phyloP scores from a whole-genome alignment of 1,284 basidiomycete species.

The Moesziomyces globuligerus region DNA sequence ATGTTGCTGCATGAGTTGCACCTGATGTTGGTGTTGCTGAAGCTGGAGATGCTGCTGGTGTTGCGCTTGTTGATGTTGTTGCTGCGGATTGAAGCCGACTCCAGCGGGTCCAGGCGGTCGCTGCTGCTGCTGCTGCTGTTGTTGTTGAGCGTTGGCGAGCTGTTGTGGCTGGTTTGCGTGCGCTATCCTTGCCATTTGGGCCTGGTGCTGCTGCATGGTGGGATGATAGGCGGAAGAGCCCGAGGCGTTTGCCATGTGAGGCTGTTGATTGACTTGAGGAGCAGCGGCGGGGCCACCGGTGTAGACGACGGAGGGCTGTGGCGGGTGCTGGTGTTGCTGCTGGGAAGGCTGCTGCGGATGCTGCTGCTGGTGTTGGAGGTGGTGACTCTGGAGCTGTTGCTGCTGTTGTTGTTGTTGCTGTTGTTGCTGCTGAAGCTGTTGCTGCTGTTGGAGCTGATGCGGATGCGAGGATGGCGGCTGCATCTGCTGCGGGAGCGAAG shows the following conservation, averaged over 20 bases:
- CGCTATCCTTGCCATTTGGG: slow-evolving; percentile 40
- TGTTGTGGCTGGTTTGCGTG: slow-evolving; percentile 27
- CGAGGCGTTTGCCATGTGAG: slow-evolving; percentile 16
- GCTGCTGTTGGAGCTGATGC: slow-evolving; percentile 25
- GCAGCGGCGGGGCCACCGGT: slow-evolving; percentile 9
- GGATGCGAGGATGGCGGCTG: slow-evolving; percentile 9
- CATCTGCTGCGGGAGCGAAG: not conserved
- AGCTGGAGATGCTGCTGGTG: slow-evolving; percentile 26
- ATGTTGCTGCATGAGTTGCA: slow-evolving; percentile 6
- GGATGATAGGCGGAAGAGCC: slow-evolving; percentile 42
- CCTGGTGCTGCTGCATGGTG: slow-evolving; percentile 47
- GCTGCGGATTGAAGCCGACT: slow-evolving; percentile 2
- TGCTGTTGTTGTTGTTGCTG: slow-evolving; percentile 8
- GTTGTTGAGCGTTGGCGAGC: slow-evolving; percentile 25
- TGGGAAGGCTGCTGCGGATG: slow-evolving; percentile 16
- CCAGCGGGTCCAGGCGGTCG: no score
- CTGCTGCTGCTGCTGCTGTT: slow-evolving; percentile 24
- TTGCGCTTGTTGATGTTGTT: slow-evolving; percentile 21
- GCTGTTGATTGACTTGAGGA: slow-evolving; percentile 7
- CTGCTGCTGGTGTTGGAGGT: slow-evolving; percentile 20
- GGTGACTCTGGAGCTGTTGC: slow-evolving; percentile 11
- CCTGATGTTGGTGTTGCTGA: slow-evolving; percentile 2
- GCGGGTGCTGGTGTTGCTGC: slow-evolving; percentile 23
- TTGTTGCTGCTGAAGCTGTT: slow-evolving; percentile 17
- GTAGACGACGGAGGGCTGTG: slow-evolving; percentile 20